Evolutionary conservation across 331 rosid species (phyloP), one percentile per base, ranked within the genome.

Genomic region (Pyrus hybrid): DNA sequence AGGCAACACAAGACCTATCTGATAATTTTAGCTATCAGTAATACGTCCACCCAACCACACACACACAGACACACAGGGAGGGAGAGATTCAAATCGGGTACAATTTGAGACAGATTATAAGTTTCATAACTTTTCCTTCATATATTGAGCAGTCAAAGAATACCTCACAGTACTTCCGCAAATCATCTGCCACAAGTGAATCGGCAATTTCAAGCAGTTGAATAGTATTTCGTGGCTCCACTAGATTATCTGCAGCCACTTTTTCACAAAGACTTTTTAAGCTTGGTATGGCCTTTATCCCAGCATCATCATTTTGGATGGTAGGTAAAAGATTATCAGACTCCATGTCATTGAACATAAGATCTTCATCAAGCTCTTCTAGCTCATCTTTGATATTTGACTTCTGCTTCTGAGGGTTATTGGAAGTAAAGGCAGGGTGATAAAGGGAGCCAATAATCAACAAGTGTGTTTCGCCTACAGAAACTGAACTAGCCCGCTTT

Each of bases 401-500:
- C 80, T 67, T 67, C 76, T 75, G 83, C 71, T 70, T 83, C 84
- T 85, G 87, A 73, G 85, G 71, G 72, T 63, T 82, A 65, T 62
- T 81, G 76, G 60, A 74, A 77, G 91, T 81, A 72, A 86, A 94
- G 65, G 23, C 75, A 28, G 99, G 99, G 66, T 92, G 99, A 81
- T 88, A 92, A 56, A 94, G 92, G 47, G 97, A 88, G 58, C 89
- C 91, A 66, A 88, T 88, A 56, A 94, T 80, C 71, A 94, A 83
- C 25, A 94, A 22, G 83, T 94, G 99, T 35, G 99, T 88, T 85
- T 94, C 99, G 67, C 99, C 99, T 56, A 86, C 97, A n/a, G 97
- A 86, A 80, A 88, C 96, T 68, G 96, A 88, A 41, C 91, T 86
- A 84, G 91, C 97, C 85, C 83, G 86, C 92, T 94, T 94, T 71